Evolutionary conservation across 2,329 filamentous ascomycete genomes (phyloP).

Genomic region (Grosmannia huntii): DNA sequence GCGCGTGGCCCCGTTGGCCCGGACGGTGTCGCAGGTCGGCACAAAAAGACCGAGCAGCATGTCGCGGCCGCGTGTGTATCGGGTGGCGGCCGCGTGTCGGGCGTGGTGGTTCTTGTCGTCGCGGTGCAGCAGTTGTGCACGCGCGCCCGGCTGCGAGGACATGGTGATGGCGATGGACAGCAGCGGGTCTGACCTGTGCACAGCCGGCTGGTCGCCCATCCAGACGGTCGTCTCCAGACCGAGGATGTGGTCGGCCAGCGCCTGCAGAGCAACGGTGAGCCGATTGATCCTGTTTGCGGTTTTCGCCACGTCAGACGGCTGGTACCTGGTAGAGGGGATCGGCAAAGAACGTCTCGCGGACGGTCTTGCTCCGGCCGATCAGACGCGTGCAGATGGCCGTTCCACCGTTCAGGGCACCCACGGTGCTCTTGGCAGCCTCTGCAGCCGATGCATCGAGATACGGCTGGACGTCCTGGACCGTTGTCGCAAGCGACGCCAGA

Average conservation of each 20-base stretch:
- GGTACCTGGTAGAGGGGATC: slow-evolving; percentile 1
- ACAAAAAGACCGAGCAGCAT: slow-evolving; percentile 5
- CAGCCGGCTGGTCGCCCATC: not conserved
- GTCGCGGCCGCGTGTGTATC: slow-evolving; percentile 1
- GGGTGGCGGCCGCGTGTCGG: not conserved
- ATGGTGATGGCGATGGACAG: slow-evolving; percentile 6
- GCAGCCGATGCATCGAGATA: not conserved
- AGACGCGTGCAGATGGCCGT: slow-evolving; percentile 3
- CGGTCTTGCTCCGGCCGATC: slow-evolving; percentile 2
- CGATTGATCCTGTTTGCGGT: not conserved
- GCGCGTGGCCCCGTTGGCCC: slow-evolving; percentile 3
- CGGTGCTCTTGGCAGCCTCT: not conserved
- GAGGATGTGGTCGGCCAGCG: slow-evolving; percentile 2
- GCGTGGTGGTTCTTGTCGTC: slow-evolving; percentile 8
- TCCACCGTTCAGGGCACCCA: slow-evolving; percentile 4
- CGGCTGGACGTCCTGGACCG: not conserved
- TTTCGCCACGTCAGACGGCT: not conserved
- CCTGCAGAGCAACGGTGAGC: not conserved
- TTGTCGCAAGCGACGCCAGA: not conserved
- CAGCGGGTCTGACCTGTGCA: not conserved
- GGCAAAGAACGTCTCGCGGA: slow-evolving; percentile 3
- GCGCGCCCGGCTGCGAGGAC: slow-evolving; percentile 1
- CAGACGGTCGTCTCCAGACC: slow-evolving; percentile 1
- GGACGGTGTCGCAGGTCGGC: slow-evolving; percentile 2
- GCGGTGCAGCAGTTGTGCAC: slow-evolving; percentile 1